phyloP scores from a whole-genome alignment of 257 asterid species.

The Nicotiana noctiflora region DNA sequence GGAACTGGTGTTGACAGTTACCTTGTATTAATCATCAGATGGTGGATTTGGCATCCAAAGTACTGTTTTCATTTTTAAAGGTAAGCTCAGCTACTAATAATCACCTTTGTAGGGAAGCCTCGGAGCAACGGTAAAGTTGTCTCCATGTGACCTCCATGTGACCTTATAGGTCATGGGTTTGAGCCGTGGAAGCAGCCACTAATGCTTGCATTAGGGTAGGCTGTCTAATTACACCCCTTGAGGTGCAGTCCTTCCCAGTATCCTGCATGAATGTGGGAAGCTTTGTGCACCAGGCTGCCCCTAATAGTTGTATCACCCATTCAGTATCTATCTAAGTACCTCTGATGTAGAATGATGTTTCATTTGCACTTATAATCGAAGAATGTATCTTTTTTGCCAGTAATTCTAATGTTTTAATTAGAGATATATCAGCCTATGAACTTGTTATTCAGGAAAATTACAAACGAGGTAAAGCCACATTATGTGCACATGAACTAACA shows the following conservation, averaged over 20 bases:
- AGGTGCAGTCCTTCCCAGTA: too few relatives aligned
- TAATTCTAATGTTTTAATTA: background rate
- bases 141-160: too few relatives aligned
- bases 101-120: too few relatives aligned
- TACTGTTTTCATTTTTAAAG: background rate
- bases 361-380: background rate
- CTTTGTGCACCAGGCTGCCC: too few relatives aligned
- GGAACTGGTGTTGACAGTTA: background rate
- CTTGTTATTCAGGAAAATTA: background rate
- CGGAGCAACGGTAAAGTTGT: too few relatives aligned
- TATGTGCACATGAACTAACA: background rate
- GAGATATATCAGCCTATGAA: background rate
- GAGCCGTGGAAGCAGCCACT: too few relatives aligned
- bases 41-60: background rate
- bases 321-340: background rate
- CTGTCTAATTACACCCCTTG: too few relatives aligned
- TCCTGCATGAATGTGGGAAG: too few relatives aligned
- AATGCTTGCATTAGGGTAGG: too few relatives aligned
- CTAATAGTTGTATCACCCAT: background rate
- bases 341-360: background rate
- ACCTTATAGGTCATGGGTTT: too few relatives aligned
- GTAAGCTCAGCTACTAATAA: background rate
- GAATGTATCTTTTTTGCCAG: background rate
- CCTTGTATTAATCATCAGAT: background rate
- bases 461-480: background rate